Conservation (phyloP, 345 rosid species). For the Moricandia moricandioides region DNA sequence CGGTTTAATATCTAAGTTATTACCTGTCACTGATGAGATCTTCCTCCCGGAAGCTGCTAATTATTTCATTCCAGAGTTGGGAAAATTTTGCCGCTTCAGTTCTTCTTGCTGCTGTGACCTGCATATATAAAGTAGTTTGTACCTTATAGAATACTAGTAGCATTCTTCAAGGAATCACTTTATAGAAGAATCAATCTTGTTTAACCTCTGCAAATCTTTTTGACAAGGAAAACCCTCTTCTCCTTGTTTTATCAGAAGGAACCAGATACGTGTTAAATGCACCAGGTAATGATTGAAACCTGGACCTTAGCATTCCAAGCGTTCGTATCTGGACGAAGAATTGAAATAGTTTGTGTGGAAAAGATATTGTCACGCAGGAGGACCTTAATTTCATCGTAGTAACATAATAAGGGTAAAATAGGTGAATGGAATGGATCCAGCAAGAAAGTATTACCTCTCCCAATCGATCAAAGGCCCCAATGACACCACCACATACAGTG, state of each 20-base stretch:
- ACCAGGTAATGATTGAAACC: slow-evolving; percentile 91
- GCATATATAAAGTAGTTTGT: slow-evolving; percentile 25
- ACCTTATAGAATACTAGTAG: slow-evolving; percentile 2
- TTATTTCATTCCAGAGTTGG: slow-evolving; percentile 96
- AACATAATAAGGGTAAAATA: not conserved
- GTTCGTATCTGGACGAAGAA: slow-evolving; percentile 64
- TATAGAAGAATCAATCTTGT: slow-evolving; percentile 24
- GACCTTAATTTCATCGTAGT: slow-evolving; percentile 1
- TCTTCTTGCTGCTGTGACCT: slow-evolving; percentile 89
- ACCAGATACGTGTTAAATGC: slow-evolving; percentile 88
- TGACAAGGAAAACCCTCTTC: slow-evolving; percentile 82
- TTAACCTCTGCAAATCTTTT: slow-evolving; percentile 82
- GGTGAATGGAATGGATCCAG: not conserved
- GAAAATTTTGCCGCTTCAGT: slow-evolving; percentile 98
- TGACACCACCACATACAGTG: slow-evolving; percentile 83
- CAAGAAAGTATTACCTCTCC: slow-evolving; percentile 71
- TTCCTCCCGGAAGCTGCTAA: slow-evolving; percentile 96
- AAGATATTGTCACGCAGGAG: not conserved
- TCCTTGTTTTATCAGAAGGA: slow-evolving; percentile 71
- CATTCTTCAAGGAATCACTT: slow-evolving; percentile 4
- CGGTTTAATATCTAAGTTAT: slow-evolving; percentile 34
- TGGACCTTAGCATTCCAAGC: slow-evolving; percentile 91
- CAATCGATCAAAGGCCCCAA: slow-evolving; percentile 90
- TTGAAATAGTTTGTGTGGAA: not conserved
- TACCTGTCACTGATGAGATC: slow-evolving; percentile 95